Base-by-base conservation (phyloP, 1,284 basidiomycete species). In the Naganishia sp. region DNA sequence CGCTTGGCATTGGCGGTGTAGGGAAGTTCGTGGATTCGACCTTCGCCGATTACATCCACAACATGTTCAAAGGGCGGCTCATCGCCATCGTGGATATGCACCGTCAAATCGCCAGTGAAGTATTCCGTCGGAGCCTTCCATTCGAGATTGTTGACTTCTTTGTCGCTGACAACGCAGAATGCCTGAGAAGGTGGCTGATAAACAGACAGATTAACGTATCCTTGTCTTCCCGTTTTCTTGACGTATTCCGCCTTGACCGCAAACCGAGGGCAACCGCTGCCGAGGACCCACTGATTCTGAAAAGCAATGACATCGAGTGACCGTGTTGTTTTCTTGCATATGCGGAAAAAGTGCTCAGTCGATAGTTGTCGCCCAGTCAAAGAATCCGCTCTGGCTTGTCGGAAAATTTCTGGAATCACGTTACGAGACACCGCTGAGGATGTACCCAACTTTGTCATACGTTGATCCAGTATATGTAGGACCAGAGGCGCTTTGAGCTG, bases 21-120 rank as follows among this genome's bases (percentile, higher is more conserved):
- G 3, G 60, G 51, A 17, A 66, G 35, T 49, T 66, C 65, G 43
- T 66, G 52, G 23, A 46, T 61, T 13, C 58, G 42, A 31, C 61
- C 66, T 57, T 63, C 66, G 17, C 49, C 66, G 4, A 55, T 53
- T 67, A 99, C 90, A 76, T 97, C 94, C 47, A 99, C 84, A 23
- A 99, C 92, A 76, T 99, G 96, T 78, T 99, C 96, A 75, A 99
- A 99, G 0, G 96, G 95, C 46, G 96, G 98, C 1, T 96, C 96
- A 76, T 99, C 96, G 0, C 94, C 94, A 82, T 99, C 96, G 77
- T 99, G 94, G 66, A 99, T 98, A 21, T 96, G 91, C 61, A 99
- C 90, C 18, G 96, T 98, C 89, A 99, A 92, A 82, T 94, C 92
- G 17, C 94, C 95, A 81, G 96, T 93, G 71, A 97, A 97, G 73